Evolutionary conservation across 805 yeast species (phyloP).

Genomic region (Priceomyces medius): DNA sequence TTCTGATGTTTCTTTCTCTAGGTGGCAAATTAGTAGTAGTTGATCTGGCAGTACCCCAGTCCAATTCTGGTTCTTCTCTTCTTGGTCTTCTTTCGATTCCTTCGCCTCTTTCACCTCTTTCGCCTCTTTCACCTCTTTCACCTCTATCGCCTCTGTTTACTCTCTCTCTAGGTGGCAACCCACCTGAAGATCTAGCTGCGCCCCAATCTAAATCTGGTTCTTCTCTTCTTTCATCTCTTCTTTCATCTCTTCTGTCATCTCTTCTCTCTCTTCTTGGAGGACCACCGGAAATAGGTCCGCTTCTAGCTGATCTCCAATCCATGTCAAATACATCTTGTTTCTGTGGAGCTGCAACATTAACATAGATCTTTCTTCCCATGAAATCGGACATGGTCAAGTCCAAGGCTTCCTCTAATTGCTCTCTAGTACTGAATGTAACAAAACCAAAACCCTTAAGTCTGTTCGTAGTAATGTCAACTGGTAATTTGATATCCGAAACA

Average conservation of each 20-base stretch:
- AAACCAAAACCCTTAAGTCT: constrained; percentile 61
- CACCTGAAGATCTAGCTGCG: constrained; percentile 35
- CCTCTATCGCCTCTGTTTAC: constrained; percentile 20
- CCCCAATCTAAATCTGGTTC: constrained; percentile 51
- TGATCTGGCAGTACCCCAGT: constrained; percentile 54
- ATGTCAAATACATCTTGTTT: constrained; percentile 44
- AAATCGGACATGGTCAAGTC: constrained; percentile 43
- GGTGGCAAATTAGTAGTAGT: constrained; percentile 20
- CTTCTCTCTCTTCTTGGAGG: constrained; percentile 20
- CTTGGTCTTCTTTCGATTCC: constrained; percentile 25
- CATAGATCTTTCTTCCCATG: constrained; percentile 51
- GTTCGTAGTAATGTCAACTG: constrained; percentile 63
- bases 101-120: constrained; percentile 28
- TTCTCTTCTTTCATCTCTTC: constrained; percentile 23
- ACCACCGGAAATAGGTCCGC: constrained; percentile 24
- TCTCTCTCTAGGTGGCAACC: constrained; percentile 38
- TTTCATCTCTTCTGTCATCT: constrained; percentile 20
- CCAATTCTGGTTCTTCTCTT: constrained; percentile 56
- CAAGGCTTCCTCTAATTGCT: constrained; percentile 51
- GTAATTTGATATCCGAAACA: constrained; percentile 66
- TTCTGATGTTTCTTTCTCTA: constrained; percentile 18
- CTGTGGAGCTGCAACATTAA: constrained; percentile 60
- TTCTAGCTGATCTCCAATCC: constrained; percentile 44
- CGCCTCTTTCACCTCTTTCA: constrained; percentile 40
- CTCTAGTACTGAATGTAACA: constrained; percentile 48